Conservation (phyloP, 176 grass and related monocot species). For the Hordeum vulgare region MorexV3_pseudomolecules_assembly NC_058518.1:6299829-6300328, state of each 20-base stretch:
- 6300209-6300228: background rate
- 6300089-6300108: background rate
- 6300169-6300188: slow-evolving; percentile 21
- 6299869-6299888: background rate
- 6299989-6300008: background rate
- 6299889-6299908: background rate
- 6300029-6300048: background rate
- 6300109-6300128: background rate
- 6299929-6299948: background rate
- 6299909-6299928: background rate
- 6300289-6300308: background rate
- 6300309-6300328: background rate
- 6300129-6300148: background rate
- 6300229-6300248: background rate
- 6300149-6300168: slow-evolving; percentile 22
- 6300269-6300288: background rate
- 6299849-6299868: background rate
- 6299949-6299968: background rate
- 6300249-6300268: background rate
- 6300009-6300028: no score
- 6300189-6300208: slow-evolving; percentile 4
- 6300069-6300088: background rate
- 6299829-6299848: background rate
- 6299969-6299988: slow-evolving; percentile 9
- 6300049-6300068: background rate